A percentile compares a stretch with the other conserved stretches of the same genome.
Evolutionary conservation across 257 asterid species (phyloP).

Genomic region (Misopates orontium): DNA sequence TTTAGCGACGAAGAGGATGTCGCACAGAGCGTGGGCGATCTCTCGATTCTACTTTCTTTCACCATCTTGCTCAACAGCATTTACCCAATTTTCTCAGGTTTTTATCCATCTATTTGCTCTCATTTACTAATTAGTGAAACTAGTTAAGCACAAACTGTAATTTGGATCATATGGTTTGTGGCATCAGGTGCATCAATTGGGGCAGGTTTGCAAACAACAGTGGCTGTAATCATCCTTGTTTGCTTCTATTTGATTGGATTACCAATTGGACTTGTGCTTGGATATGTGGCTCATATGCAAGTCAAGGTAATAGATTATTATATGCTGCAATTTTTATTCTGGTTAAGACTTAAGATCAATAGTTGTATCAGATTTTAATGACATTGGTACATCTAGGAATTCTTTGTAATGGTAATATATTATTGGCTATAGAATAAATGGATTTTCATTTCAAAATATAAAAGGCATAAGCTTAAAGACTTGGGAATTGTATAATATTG

Average conservation of each 20-base stretch:
- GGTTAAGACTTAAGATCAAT: no score
- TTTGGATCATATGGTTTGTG: background rate
- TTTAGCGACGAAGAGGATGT: slow-evolving; percentile 9
- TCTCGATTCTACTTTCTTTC: slow-evolving; percentile 9
- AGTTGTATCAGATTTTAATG: no score
- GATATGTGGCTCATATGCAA: slow-evolving; percentile 11
- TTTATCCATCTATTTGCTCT: no score
- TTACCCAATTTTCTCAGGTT: slow-evolving; percentile 17
- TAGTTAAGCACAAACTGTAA: no score
- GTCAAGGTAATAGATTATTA: background rate
- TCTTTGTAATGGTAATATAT: no score
- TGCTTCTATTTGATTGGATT: slow-evolving; percentile 18
- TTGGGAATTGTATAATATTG: background rate
- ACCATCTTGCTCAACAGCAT: slow-evolving; percentile 14
- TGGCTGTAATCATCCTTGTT: slow-evolving; percentile 6
- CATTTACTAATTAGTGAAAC: no score
- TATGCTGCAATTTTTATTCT: no score
- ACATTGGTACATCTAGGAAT: background rate
- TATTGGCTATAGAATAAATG: background rate
- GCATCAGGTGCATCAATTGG: slow-evolving; percentile 10
- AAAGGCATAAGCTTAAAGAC: background rate
- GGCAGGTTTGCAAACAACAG: slow-evolving; percentile 14
- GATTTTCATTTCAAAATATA: no score
- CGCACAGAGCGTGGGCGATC: slow-evolving; percentile 11
- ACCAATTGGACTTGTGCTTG: slow-evolving; percentile 19